Evolutionary conservation across 129 eudicot genomes (phyloP), one percentile per base, ranked within the genome.

Genomic region (Scalesia atractyloides): DNA sequence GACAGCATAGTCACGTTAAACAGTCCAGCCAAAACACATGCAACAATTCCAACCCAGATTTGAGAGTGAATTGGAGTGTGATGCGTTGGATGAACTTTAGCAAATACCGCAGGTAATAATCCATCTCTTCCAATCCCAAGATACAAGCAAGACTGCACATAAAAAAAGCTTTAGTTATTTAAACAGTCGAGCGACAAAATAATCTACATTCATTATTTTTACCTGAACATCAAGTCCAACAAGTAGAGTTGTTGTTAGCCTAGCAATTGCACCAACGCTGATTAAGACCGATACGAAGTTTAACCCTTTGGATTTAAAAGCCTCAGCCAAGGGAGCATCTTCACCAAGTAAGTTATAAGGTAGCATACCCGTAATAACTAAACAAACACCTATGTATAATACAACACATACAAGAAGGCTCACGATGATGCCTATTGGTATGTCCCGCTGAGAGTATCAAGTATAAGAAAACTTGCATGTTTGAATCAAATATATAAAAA

Each of bases 91-190:
- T 95, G 88, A 24, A 95, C 97, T 83, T 76, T 91, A 53, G 97
- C 88, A 83, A 95, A 90, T 73, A 88, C 34, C 52, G 84, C 66
- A 73, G 99, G 99, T 71, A 95, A 66, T 69, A 95, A 83, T 59
- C 99, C 99, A 63, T 95, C 99, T 70, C 99, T 88, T 83, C 99
- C 97, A 70, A 95, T 89, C 57, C 99, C 97, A 78, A 95, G 97
- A 72, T 95, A 95, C 47, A 95, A 76, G 69, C 99, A 85, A 76
- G 99, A 95, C 99, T 90, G 90, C 66, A 64, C 73, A 64, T 56
- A 6, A 71, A 30, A 44, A 77, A 64, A 52, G 68, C 37, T 15
- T 33, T 20, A 37, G 70, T 67, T 10, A 54, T 57, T 59, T 8
- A 30, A 46, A 48, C 49, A 50, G 39, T 30, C 9, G 30, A 36